Percentiles rank a stretch among this genome's conserved stretches.
Evolutionary conservation across 345 rosid species (phyloP).

Genomic region (Geranium brycei): DNA sequence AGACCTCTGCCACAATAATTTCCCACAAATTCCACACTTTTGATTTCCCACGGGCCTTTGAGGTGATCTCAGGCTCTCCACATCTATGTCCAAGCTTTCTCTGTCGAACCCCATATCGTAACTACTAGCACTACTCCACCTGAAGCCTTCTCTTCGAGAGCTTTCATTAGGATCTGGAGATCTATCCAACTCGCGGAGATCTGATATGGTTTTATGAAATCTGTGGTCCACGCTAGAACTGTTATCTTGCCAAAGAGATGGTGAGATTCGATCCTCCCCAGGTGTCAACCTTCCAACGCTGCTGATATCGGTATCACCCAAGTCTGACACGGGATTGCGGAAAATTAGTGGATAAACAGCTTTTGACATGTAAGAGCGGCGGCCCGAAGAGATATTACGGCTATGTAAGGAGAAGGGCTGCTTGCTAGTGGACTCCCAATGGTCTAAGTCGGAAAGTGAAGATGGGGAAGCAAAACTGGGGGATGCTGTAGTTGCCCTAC

Average conservation of each 20-base stretch:
- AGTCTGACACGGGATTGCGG: slow-evolving; percentile 68
- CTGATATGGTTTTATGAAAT: slow-evolving; percentile 36
- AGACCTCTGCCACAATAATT: slow-evolving; percentile 54
- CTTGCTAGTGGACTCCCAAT: slow-evolving; percentile 41
- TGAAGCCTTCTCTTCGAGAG: slow-evolving; percentile 64
- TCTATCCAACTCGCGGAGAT: slow-evolving; percentile 32
- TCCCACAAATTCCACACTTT: slow-evolving; percentile 68
- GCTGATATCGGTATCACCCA: slow-evolving; percentile 28
- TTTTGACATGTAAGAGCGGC: slow-evolving; percentile 44
- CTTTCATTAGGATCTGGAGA: slow-evolving; percentile 49
- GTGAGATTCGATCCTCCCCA: slow-evolving; percentile 34
- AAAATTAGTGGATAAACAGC: slow-evolving; percentile 60
- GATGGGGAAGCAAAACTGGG: slow-evolving; percentile 48
- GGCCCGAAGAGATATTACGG: slow-evolving; percentile 22
- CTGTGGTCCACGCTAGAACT: slow-evolving; percentile 24
- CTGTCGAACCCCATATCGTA: slow-evolving; percentile 47
- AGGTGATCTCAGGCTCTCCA: slow-evolving; percentile 27
- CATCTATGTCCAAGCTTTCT: slow-evolving; percentile 32
- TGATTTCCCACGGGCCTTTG: slow-evolving; percentile 18
- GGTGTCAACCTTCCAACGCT: slow-evolving; percentile 34
- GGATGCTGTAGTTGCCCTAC: slow-evolving; percentile 29
- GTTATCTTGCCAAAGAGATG: slow-evolving; percentile 34
- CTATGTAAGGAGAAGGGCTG: slow-evolving; percentile 24
- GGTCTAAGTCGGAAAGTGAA: slow-evolving; percentile 35
- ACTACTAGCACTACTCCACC: slow-evolving; percentile 65